phyloP scores from a whole-genome alignment of 306 rosid genomes.

The Castanospermum australe region DNA sequence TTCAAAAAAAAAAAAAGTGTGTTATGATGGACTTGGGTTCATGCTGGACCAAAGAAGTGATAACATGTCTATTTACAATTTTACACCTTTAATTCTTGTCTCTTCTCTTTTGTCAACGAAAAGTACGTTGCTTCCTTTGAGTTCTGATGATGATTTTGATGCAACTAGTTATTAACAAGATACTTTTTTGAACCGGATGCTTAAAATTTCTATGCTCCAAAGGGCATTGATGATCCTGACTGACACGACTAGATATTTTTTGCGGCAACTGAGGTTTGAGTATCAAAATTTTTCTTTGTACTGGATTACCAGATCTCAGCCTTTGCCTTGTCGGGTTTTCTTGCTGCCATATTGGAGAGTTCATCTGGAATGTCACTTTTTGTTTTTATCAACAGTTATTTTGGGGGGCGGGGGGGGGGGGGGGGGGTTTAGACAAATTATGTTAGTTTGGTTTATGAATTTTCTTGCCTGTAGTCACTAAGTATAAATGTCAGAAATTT shows the following conservation, averaged over 20 bases:
- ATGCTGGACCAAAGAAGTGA: too few species aligned
- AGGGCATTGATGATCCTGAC: neutral
- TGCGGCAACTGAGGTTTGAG: neutral
- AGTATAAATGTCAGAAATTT: neutral
- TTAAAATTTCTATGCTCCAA: neutral
- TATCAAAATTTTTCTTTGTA: neutral
- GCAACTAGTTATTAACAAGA: neutral
- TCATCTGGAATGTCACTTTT: neutral
- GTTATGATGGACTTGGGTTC: too few species aligned
- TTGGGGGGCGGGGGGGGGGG: too few species aligned
- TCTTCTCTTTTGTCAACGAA: too few species aligned
- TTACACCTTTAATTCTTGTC: too few species aligned
- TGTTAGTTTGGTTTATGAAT: neutral
- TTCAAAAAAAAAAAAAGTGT: too few species aligned
- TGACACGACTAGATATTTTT: neutral
- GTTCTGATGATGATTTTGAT: neutral
- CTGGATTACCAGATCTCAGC: neutral
- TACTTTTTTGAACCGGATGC: neutral
- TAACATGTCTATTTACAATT: too few species aligned
- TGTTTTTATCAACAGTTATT: neutral
- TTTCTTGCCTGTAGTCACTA: neutral
- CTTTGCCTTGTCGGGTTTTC: neutral
- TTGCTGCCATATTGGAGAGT: neutral
- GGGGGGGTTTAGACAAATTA: too few species aligned
- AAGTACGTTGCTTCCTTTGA: too few species aligned